Base-by-base conservation (phyloP, 2,329 filamentous ascomycete genomes). In the Dryadomyces quercivorus region DNA sequence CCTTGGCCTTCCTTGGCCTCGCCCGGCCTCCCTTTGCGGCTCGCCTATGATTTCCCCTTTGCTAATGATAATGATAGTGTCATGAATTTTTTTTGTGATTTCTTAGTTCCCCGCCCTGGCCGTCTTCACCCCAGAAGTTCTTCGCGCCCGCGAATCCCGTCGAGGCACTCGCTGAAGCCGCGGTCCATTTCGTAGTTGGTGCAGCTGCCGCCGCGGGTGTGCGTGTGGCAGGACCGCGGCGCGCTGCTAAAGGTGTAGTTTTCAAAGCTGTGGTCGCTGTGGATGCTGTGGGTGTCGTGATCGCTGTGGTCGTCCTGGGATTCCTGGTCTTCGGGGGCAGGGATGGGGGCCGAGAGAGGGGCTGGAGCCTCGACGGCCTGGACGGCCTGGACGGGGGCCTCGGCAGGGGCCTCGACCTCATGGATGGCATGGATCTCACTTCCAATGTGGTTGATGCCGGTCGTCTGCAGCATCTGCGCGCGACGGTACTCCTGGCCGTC, bases 401-500 rank as follows among this genome's bases (percentile, higher is more conserved):
- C 21, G 44, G 15, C n/a, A 1, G 38, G n/a, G 15, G 26, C 40
- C 36, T 18, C 6, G 31, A 31, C 26, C 26, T 10, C 20, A 12
- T 44, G 20, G 15, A 21, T 4, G 9, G 49, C 20, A 15, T 22
- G 22, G 15, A 26, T 7, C 6, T 16, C 36, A 36, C 12, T 16
- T 0, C 12, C n/a, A 5, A 40, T 26, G 2, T 26, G 20, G 22
- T 40, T 15, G 18, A 59, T 50, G 3, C 54, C 55, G 2, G 50
- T 56, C 6, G 58, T 36, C 55, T 57, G 54, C 45, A 53, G 45
- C 57, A 58, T 58, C 65, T 76, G 61, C 53, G 66, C 66, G 58
- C 72, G 76, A 64, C 78, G 78, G 64, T 71, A 71, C 62, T 79
- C 77, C 65, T 82, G 74, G 40, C 69, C 67, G 61, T 68, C 73